Evolutionary conservation across 306 rosid species (phyloP).

Genomic region (Vigna radiata): DNA sequence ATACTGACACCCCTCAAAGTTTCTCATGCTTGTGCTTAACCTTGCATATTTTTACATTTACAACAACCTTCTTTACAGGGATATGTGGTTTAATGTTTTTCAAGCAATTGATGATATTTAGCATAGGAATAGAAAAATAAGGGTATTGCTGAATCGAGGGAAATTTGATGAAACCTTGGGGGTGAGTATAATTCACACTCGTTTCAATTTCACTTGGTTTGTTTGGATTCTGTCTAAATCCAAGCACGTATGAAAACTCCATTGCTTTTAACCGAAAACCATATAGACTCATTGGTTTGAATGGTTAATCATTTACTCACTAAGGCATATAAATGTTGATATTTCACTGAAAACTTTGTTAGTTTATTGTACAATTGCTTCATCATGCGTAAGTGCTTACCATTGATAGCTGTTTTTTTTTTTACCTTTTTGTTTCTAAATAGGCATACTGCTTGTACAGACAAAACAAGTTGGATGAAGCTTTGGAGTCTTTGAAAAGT

Average conservation of each 20-base stretch:
- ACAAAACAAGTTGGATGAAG: conserved; percentile 90
- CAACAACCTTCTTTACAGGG: background rate
- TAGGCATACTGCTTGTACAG: conserved; percentile 98
- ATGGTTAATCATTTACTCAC: conserved; percentile 8
- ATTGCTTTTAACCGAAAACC: conserved; percentile 1
- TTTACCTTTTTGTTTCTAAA: conserved; percentile 45
- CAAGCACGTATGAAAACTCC: background rate
- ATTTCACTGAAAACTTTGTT: conserved; percentile 19
- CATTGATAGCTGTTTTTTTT: conserved; percentile 30
- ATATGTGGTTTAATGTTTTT: background rate
- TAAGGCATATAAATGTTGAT: background rate
- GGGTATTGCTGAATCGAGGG: background rate
- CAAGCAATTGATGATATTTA: background rate
- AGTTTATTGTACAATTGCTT: conserved; percentile 9
- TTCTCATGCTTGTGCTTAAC: background rate
- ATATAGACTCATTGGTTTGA: conserved; percentile 8
- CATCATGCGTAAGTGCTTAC: conserved; percentile 27
- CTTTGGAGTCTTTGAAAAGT: conserved; percentile 66
- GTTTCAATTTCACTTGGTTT: background rate
- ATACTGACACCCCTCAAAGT: no score
- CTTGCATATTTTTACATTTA: background rate
- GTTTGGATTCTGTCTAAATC: background rate
- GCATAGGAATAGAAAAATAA: background rate
- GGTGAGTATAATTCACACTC: background rate
- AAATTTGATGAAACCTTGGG: background rate